Evolutionary conservation across 2,329 filamentous ascomycete genomes (phyloP), one percentile per base, ranked within the genome.

Genomic region (Colletotrichum viniferum): DNA sequence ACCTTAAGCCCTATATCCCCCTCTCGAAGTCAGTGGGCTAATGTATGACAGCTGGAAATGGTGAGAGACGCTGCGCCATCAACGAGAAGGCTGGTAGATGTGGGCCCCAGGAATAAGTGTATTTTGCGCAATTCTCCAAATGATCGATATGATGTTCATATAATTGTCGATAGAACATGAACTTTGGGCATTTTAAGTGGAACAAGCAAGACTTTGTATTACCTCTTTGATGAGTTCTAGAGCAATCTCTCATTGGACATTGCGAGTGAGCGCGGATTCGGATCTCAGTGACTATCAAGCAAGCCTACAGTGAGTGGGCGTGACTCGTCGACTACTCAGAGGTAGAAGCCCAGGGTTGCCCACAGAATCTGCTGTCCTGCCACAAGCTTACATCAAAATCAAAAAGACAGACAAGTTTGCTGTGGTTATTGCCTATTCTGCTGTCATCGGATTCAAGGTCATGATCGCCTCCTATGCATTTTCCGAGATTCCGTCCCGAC

Each of bases 161-260:
- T 5, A n/a, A 10, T 43, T 18, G 4, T 43, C 2, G 4, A 43
- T 43, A 43, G 16, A 4, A 3, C 36, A 43, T 43, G 7, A 5
- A 18, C 8, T 10, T 18, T 43, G 16, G 16, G 4, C 2, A 43
- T 9, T n/a, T 2, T 0, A 43, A 43, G 16, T 43, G 0, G 38
- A n/a, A 4, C 0, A n/a, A 48, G 18, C 9, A 48, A 48, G 18
- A 3, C 12, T 48, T 6, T 7, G 2, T 0, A 1, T 48, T 43
- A 18, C 3, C 9, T 48, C 16, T n/a, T 4, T 48, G 3, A 21
- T 48, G 38, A 48, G 38, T n/a, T 48, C 10, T n/a, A 21, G 9
- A 48, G 18, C 18, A n/a, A 4, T n/a, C 9, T 12, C 38, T 48
- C 38, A 48, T n/a, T 9, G 3, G 18, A 12, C 9, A 7, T 48